Base-by-base conservation (phyloP, 228 moss, liverwort and hornwort species). In the Sphagnum fallax region DNA sequence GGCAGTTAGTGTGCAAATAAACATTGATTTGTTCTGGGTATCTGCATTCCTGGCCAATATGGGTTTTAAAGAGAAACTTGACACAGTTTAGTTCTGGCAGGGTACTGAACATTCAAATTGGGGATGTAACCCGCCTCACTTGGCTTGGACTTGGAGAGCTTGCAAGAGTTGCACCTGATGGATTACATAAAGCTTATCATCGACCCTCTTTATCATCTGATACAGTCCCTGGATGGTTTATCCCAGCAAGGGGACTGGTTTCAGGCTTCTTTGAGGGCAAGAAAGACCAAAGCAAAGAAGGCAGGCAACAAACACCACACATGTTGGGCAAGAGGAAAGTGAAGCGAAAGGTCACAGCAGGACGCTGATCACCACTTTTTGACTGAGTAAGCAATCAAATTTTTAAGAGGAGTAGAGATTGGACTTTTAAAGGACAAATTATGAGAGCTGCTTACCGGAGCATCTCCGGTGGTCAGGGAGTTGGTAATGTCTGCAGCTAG, bases 311-410 rank as follows among this genome's bases (percentile, higher is more conserved):
- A 82, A 80, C 81, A 61, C 81, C 94, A 0, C 90, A 90, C 67
- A 89, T 92, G 52, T 93, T 97, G 79, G 83, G 90, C 0, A 98
- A 90, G 75, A 89, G 98, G 79, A 98, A 94, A 76, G 98, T 98
- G 53, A 98, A 94, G 84, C 81, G 94, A 50, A 98, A 88, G 78
- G 98, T 98, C 53, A 89, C 86, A 2, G 80, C 81, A 61, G 89
- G 87, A 67, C 76, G 82, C 69, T 96, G 75, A 89, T 73, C 49
- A 51, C 53, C 8, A 68, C 53, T 16, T 51, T 9, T 51, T 32
- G 32, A 32, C 32, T 32, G 32, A 32, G 32, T 32, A 32, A 32
- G 32, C 32, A 32, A 32, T 32, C 32, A 32, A 32, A 32, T 32
- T 32, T 32, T 32, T 32, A 32, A 32, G 32, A 32, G 32, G 32